A percentile compares a stretch with the other conserved stretches of the same genome.
Conservation (phyloP, 208 protist species). For the Leishmania major region DNA sequence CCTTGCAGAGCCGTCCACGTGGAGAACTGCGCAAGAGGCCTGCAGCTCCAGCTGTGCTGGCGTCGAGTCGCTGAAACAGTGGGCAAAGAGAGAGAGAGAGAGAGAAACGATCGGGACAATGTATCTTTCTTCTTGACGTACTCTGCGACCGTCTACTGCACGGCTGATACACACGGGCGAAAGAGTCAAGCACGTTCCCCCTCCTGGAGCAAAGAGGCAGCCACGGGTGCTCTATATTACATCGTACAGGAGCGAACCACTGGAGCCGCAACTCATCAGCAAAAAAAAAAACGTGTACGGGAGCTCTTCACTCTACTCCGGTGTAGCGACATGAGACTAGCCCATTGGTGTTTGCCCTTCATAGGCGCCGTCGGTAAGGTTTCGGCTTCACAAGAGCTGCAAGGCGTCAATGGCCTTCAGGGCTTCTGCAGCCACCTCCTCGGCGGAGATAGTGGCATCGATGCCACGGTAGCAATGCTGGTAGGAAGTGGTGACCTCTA, state of each 20-base stretch:
- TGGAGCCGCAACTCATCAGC: background rate
- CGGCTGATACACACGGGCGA: background rate
- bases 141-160: background rate
- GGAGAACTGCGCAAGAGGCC: background rate
- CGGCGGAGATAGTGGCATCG: background rate
- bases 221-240: background rate
- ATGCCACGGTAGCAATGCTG: conserved; percentile 16
- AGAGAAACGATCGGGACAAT: background rate
- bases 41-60: background rate
- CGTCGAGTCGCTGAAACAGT: background rate
- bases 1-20: background rate
- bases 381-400: background rate
- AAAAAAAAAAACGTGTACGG: background rate
- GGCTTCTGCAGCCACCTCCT: conserved; percentile 7
- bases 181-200: background rate
- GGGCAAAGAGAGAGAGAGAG: background rate
- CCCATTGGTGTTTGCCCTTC: background rate
- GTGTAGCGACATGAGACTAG: background rate
- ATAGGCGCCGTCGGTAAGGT: background rate
- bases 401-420: conserved; percentile 10
- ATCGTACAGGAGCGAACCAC: background rate
- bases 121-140: background rate
- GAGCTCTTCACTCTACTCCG: background rate
- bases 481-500: conserved; percentile 25
- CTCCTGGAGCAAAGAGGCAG: background rate